Base-by-base conservation (phyloP, 148 eudicot genomes). In the Polygonum aviculare region DNA sequence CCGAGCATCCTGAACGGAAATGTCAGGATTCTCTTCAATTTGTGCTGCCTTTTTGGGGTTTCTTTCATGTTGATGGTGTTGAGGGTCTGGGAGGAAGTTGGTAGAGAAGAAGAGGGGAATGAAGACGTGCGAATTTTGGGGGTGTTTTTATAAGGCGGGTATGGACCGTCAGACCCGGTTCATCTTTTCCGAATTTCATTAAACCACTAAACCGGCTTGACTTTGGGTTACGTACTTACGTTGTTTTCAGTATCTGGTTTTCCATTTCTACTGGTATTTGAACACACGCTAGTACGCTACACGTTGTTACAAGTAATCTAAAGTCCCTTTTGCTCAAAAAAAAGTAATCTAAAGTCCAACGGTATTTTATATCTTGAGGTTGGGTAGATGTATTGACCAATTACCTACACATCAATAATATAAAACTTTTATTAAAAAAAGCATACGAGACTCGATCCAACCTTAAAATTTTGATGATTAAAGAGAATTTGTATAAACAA, bases 1-100 rank as follows among this genome's bases (percentile, higher is more conserved):
- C 83, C 69, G 6, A 91, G 71, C 22, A 82, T 82, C 77, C 79
- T 78, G 3, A 82, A 70, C 5, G 96, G 93, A 15, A 77, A 77
- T 70, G 90, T 73, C 77, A 91, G 52, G 60, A 91, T 80, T 18
- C 77, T 71, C 57, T 81, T 22, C 52, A 89, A 73, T 77, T 72
- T 88, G 84, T 78, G 83, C 33, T 82, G 76, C 36, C 21, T 41
- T 18, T 40, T 76, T 44, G 69, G 2, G 38, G 41, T 65, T 65
- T 65, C 71, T 36, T 65, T 65, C 71, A 65, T 65, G 10, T 35
- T 31, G 33, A 11, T 44, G 47, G 22, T 26, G 12, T 60, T 60
- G 67, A 52, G 47, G n/a, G 7, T 52, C 16, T 5, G 21, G 59
- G 59, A 0, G 4, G 67, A 60, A 60, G 57, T 51, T 60, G 8